Conservation (phyloP, 2,329 filamentous ascomycete genomes). For the Sarocladium brachiariae region DNA sequence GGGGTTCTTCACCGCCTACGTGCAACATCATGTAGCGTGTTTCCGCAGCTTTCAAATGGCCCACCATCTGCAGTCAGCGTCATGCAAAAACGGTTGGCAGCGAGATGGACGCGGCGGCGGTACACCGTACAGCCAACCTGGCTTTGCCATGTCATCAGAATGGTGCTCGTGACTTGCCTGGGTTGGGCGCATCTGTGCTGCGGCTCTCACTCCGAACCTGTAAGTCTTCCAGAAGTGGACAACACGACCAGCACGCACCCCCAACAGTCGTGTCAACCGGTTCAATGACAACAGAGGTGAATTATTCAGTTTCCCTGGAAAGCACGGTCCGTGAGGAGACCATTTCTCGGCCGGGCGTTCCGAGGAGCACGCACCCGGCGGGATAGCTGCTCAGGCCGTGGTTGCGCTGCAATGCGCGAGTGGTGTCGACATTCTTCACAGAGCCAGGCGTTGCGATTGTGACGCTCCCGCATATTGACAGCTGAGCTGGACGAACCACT, state of each 20-base stretch:
- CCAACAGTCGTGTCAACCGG: background rate
- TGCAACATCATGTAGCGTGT: constrained; percentile 4
- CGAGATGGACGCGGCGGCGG: background rate
- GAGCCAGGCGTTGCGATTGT: no score
- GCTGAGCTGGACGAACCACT: background rate
- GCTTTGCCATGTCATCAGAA: constrained; percentile 5
- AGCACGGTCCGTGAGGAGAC: background rate
- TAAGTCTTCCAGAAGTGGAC: background rate
- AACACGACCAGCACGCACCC: background rate
- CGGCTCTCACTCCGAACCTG: background rate
- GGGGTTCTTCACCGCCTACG: constrained; percentile 6
- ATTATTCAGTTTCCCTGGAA: background rate
- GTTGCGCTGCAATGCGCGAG: background rate
- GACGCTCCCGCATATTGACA: background rate
- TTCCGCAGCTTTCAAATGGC: background rate
- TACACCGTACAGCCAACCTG: background rate
- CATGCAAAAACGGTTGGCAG: constrained; percentile 5
- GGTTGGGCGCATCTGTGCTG: background rate
- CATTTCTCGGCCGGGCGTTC: background rate
- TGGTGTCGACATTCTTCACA: no score
- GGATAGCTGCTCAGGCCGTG: no score
- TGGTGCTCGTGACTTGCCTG: background rate
- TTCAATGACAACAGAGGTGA: background rate
- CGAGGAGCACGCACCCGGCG: background rate
- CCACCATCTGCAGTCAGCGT: constrained; percentile 8